Evolutionary conservation across 805 yeast species (phyloP).

Genomic region (Lipomyces starkeyi): DNA sequence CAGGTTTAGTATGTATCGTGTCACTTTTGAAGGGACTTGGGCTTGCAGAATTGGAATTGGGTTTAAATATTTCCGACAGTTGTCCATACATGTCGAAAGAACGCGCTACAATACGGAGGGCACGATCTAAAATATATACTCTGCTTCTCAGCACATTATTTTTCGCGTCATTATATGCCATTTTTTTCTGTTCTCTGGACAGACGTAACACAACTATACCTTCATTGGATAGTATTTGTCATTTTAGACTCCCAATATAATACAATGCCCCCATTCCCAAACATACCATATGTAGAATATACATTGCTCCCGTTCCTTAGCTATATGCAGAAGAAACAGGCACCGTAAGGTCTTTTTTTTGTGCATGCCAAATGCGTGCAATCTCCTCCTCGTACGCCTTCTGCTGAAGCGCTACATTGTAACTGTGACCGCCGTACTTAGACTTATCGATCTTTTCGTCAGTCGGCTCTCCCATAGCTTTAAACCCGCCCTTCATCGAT

Average conservation of each 20-base stretch:
- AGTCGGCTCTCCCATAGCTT: slow-evolving; percentile 49
- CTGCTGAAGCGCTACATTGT: slow-evolving; percentile 84
- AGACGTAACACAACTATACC: too few species aligned
- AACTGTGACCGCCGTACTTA: slow-evolving; percentile 67
- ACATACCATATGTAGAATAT: not conserved
- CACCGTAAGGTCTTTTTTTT: slow-evolving; percentile 46
- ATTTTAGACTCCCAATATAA: slow-evolving; percentile 1
- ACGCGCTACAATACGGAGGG: too few species aligned
- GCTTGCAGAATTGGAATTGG: too few species aligned
- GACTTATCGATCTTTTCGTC: slow-evolving; percentile 51
- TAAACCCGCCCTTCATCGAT: slow-evolving; percentile 94
- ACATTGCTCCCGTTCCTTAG: not conserved
- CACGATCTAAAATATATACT: too few species aligned
- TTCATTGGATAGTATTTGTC: too few species aligned
- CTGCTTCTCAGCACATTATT: too few species aligned
- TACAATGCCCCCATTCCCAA: not conserved
- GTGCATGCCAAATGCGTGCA: slow-evolving; percentile 86
- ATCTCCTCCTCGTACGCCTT: slow-evolving; percentile 91
- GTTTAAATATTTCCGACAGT: too few species aligned
- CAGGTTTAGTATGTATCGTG: too few species aligned
- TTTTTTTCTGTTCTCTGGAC: too few species aligned
- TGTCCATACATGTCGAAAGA: too few species aligned
- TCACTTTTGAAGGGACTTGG: too few species aligned
- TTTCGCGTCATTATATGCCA: too few species aligned
- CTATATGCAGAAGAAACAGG: not conserved